A percentile compares a stretch with the other conserved stretches of the same genome.
Conservation (phyloP, 257 asterid genomes). For the Dorcoceras hygrometricum region DNA sequence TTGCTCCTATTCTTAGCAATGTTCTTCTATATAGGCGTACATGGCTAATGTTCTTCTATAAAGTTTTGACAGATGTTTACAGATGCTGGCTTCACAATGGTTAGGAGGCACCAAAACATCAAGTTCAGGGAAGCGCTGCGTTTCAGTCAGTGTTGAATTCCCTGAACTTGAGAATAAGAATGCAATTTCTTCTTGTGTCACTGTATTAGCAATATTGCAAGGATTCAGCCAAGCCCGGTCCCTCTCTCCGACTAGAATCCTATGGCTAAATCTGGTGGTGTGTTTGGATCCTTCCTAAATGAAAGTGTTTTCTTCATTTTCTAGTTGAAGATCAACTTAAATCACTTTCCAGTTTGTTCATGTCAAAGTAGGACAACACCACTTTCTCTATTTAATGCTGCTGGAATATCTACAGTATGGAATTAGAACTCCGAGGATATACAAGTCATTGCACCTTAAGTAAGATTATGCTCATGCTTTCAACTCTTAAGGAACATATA, state of each 20-base stretch:
- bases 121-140: neutral
- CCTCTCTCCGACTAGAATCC: too few relatives aligned
- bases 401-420: neutral
- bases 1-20: neutral
- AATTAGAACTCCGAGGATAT: conserved; percentile 4
- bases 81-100: neutral
- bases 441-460: conserved; percentile 4
- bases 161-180: conserved; percentile 5
- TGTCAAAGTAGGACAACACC: neutral
- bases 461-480: neutral
- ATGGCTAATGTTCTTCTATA: neutral
- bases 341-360: neutral
- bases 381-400: neutral
- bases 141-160: neutral
- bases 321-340: conserved; percentile 9
- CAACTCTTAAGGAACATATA: neutral
- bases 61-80: neutral
- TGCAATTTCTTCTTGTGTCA: neutral
- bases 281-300: too few relatives aligned
- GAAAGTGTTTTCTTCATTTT: too few relatives aligned
- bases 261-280: too few relatives aligned
- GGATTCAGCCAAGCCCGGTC: too few relatives aligned
- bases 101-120: neutral
- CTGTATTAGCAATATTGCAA: neutral
- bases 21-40: neutral